Base-by-base conservation (phyloP, 129 eudicot genomes). In the Scalesia atractyloides region DNA sequence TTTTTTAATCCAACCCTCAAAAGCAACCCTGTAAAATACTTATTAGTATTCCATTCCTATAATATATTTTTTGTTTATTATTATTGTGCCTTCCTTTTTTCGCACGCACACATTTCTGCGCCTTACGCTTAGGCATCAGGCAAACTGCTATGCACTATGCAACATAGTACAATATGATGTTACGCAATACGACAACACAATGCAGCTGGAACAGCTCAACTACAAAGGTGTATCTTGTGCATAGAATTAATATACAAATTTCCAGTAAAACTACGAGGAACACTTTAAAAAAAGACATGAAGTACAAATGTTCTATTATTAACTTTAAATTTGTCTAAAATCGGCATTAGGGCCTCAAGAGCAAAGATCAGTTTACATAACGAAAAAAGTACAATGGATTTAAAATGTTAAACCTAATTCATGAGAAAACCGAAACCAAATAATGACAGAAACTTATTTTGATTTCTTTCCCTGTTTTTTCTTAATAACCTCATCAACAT, bases 381-480 rank as follows among this genome's bases (percentile, higher is more conserved):
- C 10, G 14, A 19, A 56, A 8, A 53, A 54, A 9, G 33, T 52
- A 52, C 59, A 7, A 22, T 1, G 4, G 30, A 53, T 1, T 41
- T 11, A 41, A 41, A 52, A 7, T 0, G 24, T 7, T 8, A 54
- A 9, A 54, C 61, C n/a, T 58, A 58, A 24, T 24, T 12, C 39
- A 43, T 60, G n/a, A 69, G 8, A 47, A 76, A 12, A 20, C 12
- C 10, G 11, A 54, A 66, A 24, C 69, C 47, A 57, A 59, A 66
- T 46, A 24, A 37, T 11, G 11, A 57, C 9, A 17, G 8, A 47
- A 69, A 0, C 5, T 70, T 70, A 81, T 54, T 81, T 81, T 46
- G 84, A 81, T 37, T 76, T 81, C 81, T 81, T 76, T 26, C 81
- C 81, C 56, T 70, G 81, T 37, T 81, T 81, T 74, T 76, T 76